Evolutionary conservation across 176 grass and related monocot genomes (phyloP).

Genomic region (Elymus sibiricus): DNA sequence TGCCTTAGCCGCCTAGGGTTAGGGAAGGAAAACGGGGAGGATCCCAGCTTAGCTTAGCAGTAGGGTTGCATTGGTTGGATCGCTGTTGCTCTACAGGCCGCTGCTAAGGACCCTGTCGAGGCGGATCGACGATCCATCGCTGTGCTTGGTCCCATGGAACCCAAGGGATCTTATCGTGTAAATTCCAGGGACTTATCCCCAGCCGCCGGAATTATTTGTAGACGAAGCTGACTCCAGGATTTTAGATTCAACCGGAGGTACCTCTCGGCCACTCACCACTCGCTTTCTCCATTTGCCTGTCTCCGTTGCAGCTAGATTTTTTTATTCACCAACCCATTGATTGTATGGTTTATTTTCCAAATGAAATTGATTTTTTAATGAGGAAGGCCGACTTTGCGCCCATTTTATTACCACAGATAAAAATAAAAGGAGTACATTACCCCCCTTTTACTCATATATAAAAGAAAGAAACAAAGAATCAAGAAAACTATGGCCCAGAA

Average conservation of each 20-base stretch:
- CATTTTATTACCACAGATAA: too few species aligned
- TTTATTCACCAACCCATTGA: background rate
- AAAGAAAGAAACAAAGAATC: too few species aligned
- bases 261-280: background rate
- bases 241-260: slow-evolving; percentile 1
- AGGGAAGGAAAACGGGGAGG: too few species aligned
- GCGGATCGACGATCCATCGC: background rate
- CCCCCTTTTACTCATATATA: too few species aligned
- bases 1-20: too few species aligned
- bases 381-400: too few species aligned
- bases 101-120: slow-evolving; percentile 34
- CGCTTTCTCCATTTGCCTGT: background rate
- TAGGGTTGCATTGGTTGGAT: background rate
- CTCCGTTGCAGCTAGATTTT: background rate
- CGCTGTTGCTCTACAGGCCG: slow-evolving; percentile 32
- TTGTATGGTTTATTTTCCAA: background rate
- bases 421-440: too few species aligned
- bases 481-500: too few species aligned
- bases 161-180: background rate
- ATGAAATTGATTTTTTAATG: too few species aligned
- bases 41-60: too few species aligned
- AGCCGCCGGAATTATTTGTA: slow-evolving; percentile 25
- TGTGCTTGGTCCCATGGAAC: background rate
- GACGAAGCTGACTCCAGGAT: slow-evolving; percentile 14
- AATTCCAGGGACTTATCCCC: slow-evolving; percentile 23